Evolutionary conservation across 1,284 basidiomycete genomes (phyloP).

Genomic region (Ustilago bromivora): DNA sequence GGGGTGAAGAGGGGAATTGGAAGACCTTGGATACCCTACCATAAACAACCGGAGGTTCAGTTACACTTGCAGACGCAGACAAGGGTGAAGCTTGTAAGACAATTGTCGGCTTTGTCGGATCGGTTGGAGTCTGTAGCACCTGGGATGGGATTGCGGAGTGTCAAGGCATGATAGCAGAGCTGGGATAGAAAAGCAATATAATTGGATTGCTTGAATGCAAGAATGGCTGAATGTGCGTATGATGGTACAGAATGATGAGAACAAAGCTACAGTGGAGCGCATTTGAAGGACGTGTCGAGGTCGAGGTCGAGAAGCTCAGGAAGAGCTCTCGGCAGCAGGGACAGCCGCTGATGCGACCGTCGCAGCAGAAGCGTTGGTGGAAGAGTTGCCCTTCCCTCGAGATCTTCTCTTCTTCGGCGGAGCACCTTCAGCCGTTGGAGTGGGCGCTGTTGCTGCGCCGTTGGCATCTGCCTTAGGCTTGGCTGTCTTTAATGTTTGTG

Average conservation of each 20-base stretch:
- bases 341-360: neutral
- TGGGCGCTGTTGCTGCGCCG: neutral
- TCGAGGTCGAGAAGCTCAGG: constrained; percentile 1
- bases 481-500: neutral
- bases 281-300: too few species aligned
- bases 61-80: constrained; percentile 26
- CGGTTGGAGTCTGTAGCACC: constrained; percentile 4
- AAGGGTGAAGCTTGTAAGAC: constrained; percentile 13
- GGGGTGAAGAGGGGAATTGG: neutral
- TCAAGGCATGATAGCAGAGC: constrained; percentile 5
- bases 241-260: constrained; percentile 4
- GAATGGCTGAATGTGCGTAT: neutral
- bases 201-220: constrained; percentile 5
- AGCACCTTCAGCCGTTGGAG: neutral
- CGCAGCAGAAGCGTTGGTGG: neutral
- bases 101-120: constrained; percentile 24
- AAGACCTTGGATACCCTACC: constrained; percentile 42
- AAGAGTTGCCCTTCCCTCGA: constrained; percentile 4
- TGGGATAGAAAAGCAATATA: neutral
- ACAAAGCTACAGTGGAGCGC: neutral
- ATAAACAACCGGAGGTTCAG: constrained; percentile 40
- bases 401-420: constrained; percentile 8
- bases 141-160: neutral
- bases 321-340: constrained; percentile 12
- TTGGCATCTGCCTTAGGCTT: neutral